Evolutionary conservation across 2,329 filamentous ascomycete species (phyloP).

Genomic region (Neopestalotiopsis clavispora): DNA sequence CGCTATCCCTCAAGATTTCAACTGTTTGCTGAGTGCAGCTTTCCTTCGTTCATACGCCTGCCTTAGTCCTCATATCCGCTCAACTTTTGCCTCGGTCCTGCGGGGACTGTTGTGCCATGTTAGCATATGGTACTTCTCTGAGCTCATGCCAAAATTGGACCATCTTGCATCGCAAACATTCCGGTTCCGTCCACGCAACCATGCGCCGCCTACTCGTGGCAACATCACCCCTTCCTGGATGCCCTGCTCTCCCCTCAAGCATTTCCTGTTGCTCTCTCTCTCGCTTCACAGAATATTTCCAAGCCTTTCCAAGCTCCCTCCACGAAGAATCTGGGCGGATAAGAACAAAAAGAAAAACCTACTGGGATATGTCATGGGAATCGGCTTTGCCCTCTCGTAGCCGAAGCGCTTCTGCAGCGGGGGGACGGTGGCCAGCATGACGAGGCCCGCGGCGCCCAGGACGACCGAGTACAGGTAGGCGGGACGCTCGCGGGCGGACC

Average conservation of each 20-base stretch:
- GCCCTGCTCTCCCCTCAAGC: too few relatives aligned
- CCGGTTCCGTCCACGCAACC: neutral
- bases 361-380: conserved; percentile 95
- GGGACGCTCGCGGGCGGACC: conserved; percentile 86
- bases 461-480: conserved; percentile 88
- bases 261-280: neutral
- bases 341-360: conserved; percentile 44
- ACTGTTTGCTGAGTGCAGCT: neutral
- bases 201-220: neutral
- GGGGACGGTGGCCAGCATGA: conserved; percentile 72
- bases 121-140: neutral
- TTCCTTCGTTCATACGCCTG: neutral
- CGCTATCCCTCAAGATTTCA: neutral
- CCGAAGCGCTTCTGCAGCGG: conserved; percentile 75
- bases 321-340: too few relatives aligned
- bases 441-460: conserved; percentile 75
- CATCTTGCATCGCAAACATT: neutral
- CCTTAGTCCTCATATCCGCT: conserved; percentile 64
- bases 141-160: neutral
- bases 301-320: too few relatives aligned
- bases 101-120: conserved; percentile 51
- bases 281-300: neutral
- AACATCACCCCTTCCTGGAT: neutral
- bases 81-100: conserved; percentile 62
- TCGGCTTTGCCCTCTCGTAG: conserved; percentile 71